Evolutionary conservation across 1,284 basidiomycete species (phyloP).

Genomic region (Vanrija pseudolonga): DNA sequence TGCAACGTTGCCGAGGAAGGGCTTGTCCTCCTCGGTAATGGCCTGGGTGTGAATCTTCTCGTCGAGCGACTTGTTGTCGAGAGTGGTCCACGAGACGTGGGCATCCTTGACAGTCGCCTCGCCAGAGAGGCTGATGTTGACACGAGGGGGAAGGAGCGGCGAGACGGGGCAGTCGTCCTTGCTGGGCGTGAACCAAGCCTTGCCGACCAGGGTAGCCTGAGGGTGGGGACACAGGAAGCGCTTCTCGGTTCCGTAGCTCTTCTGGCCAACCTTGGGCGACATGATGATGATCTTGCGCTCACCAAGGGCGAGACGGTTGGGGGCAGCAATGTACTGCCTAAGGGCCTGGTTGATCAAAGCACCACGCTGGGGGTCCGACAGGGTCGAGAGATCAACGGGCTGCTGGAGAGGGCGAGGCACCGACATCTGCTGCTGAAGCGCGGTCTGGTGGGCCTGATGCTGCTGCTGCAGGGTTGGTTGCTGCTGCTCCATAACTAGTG

Average conservation of each 20-base stretch:
- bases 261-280: constrained; percentile 94
- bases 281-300: constrained; percentile 92
- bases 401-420: neutral
- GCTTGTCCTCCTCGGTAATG: constrained; percentile 30
- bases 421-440: neutral
- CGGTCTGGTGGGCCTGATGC: neutral
- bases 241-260: constrained; percentile 94
- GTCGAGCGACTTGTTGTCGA: constrained; percentile 37
- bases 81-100: constrained; percentile 38
- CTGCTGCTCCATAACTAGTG: constrained; percentile 15
- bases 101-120: constrained; percentile 68
- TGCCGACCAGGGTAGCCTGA: constrained; percentile 88
- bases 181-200: constrained; percentile 74
- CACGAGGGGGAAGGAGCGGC: constrained; percentile 62
- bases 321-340: constrained; percentile 64
- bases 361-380: neutral
- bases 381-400: neutral
- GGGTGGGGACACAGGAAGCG: constrained; percentile 95
- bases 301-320: constrained; percentile 82
- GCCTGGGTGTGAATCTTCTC: constrained; percentile 36
- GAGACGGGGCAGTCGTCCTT: constrained; percentile 38
- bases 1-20: constrained; percentile 44
- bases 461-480: neutral
- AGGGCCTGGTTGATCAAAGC: constrained; percentile 20
- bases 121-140: constrained; percentile 86